phyloP scores from a whole-genome alignment of 2,329 filamentous ascomycete species.

The Ophiocordyceps camponoti-floridani region DNA sequence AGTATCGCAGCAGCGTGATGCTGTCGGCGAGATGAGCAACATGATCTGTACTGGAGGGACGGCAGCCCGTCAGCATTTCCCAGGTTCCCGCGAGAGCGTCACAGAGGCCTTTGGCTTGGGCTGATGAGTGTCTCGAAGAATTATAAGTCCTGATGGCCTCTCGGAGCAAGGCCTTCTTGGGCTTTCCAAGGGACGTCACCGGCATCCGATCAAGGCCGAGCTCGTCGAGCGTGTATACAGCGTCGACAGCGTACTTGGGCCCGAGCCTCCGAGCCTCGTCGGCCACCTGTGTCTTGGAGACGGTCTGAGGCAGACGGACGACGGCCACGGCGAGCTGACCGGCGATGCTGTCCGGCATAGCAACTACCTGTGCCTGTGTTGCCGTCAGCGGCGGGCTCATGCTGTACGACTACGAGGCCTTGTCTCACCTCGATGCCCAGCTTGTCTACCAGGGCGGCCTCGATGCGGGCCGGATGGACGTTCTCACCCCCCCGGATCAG shows the following conservation, averaged over 20 bases:
- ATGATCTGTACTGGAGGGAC: constrained; percentile 9
- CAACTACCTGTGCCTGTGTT: constrained; percentile 20
- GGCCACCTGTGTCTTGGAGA: constrained; percentile 14
- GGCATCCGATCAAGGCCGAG: constrained; percentile 20
- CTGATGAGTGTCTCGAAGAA: not conserved
- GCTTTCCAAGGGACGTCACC: constrained; percentile 23
- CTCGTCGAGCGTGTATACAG: constrained; percentile 22
- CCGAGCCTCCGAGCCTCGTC: constrained; percentile 14
- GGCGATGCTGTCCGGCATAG: constrained; percentile 22
- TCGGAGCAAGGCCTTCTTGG: constrained; percentile 20
- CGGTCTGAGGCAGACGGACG: constrained; percentile 13
- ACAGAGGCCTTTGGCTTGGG: constrained; percentile 2
- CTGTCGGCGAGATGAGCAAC: constrained; percentile 16
- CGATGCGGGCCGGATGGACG: constrained; percentile 19
- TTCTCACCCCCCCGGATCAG: constrained; percentile 28
- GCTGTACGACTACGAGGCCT: not conserved
- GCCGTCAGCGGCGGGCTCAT: not conserved
- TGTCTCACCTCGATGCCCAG: constrained; percentile 11
- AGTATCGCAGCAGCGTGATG: constrained; percentile 19
- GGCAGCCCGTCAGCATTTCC: constrained; percentile 12
- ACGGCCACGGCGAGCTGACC: constrained; percentile 29
- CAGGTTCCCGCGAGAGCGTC: constrained; percentile 9
- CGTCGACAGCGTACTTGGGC: constrained; percentile 18
- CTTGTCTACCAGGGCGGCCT: constrained; percentile 16
- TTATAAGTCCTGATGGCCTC: constrained; percentile 5